Base-by-base conservation (phyloP, 768 basidiomycete genomes). In the Agaricus sinodeliciosus region DNA sequence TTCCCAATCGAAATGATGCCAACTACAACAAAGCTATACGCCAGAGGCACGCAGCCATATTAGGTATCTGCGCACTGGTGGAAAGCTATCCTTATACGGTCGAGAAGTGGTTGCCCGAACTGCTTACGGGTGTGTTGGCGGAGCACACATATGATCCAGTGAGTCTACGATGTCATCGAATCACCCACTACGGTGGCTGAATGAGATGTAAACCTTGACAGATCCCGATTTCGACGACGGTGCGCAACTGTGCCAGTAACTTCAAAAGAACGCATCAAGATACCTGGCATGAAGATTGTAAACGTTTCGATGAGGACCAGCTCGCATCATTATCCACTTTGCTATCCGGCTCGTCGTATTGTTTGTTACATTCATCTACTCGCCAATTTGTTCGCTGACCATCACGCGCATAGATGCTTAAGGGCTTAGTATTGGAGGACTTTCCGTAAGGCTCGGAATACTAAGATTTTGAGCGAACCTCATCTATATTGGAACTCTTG, bases 11-110 rank as follows among this genome's bases (percentile, higher is more conserved):
- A 25, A 71, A 81, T 51, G 78, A 86, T 42, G 73, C 82, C 49
- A 57, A 73, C 59, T 94, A 94, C 66, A 84, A 79, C 54, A 72
- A 74, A 43, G 80, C 85, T 6, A 71, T 94, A 12, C 81, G 90
- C 25, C 81, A 86, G 62, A 79, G 90, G 19, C 93, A 96, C 66
- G 89, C 90, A 22, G 93, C 93, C 1, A 88, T 98, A 53, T 76
- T 98, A 44, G 95, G 95, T n/a, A 84, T 94, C 41, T 91, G 90
- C 58, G 91, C 95, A 4, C 72, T 98, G 28, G 82, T 98, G 31
- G 90, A 94, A 60, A 94, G 93, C 53, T 95, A 89, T 65, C 95
- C 95, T 0, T 96, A 96, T 69, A 94, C 93, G 1, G 87, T 97
- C 12, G 95, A 95, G 62, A 82, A 84, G 57, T 98, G 94, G 87